phyloP scores from a whole-genome alignment of 176 grass and related monocot species.

The Metroxylon sagu region DNA sequence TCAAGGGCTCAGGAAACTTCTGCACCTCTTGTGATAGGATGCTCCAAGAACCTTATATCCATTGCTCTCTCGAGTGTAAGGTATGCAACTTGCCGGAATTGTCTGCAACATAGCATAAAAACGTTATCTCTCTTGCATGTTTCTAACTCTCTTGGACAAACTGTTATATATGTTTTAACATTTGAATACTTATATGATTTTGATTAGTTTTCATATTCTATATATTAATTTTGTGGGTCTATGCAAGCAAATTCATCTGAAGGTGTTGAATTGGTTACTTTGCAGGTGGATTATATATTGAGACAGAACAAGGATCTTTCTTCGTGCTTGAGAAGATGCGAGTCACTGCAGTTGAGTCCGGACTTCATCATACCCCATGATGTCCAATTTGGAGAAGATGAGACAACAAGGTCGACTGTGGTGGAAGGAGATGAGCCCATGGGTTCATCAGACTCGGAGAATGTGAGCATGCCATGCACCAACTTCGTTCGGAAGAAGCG shows the following conservation, averaged over 20 bases:
- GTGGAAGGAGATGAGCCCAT: conserved; percentile 1
- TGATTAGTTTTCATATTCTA: too few species aligned
- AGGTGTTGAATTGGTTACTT: too few species aligned
- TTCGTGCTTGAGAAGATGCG: neutral
- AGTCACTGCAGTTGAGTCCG: neutral
- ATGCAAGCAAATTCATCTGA: too few species aligned
- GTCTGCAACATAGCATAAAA: too few species aligned
- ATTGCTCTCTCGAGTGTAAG: conserved; percentile 23
- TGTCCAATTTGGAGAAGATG: neutral
- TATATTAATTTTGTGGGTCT: too few species aligned
- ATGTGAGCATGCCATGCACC: neutral
- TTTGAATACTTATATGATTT: too few species aligned
- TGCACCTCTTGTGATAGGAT: conserved; percentile 19
- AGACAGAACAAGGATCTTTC: conserved; percentile 7
- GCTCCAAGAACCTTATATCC: conserved; percentile 23
- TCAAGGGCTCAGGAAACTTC: conserved; percentile 16
- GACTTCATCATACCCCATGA: neutral
- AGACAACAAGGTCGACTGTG: conserved; percentile 1
- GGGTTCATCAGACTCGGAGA: conserved; percentile 18
- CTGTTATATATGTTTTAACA: too few species aligned
- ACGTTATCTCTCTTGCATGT: too few species aligned
- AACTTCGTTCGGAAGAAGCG: conserved; percentile 11
- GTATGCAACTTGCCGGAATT: neutral
- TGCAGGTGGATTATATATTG: conserved; percentile 17
- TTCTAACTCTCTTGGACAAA: too few species aligned